phyloP scores from a whole-genome alignment of 192 early-diverging fungal genomes.

The Mortierella alpina region DNA sequence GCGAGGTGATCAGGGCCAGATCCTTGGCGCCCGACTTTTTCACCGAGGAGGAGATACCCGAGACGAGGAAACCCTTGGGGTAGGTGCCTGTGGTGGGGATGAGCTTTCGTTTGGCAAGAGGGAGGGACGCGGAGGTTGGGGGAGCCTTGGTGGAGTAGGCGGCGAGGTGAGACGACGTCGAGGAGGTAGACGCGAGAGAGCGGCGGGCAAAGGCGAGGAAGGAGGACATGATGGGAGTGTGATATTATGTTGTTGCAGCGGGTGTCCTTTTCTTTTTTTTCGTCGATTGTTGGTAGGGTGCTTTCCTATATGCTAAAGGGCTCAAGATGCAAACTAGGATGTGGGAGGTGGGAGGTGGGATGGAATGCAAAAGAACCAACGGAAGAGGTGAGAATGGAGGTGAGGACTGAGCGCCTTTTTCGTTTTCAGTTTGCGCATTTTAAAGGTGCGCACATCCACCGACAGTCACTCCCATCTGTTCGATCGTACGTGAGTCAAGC shows the following conservation, averaged over 20 bases:
- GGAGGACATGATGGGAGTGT: background rate
- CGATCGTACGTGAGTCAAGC: no score
- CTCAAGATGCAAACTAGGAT: no score
- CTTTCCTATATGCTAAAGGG: no score
- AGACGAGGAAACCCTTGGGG: slow-evolving; percentile 85
- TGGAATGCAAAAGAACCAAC: no score
- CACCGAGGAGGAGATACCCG: slow-evolving; percentile 79
- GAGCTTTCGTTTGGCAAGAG: slow-evolving; percentile 66
- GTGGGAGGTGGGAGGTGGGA: no score
- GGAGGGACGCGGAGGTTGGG: slow-evolving; percentile 27
- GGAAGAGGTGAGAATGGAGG: no score
- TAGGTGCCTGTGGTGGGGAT: slow-evolving; percentile 84
- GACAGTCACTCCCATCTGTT: no score
- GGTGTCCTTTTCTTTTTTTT: background rate
- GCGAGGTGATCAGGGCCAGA: slow-evolving; percentile 81
- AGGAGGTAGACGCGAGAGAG: background rate
- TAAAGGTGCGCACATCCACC: no score
- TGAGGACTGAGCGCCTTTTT: no score
- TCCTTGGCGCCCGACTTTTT: slow-evolving; percentile 87
- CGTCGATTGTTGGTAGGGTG: background rate
- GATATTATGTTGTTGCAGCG: no score
- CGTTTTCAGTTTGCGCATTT: no score
- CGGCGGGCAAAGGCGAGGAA: slow-evolving; percentile 24
- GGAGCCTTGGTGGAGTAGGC: slow-evolving; percentile 50
- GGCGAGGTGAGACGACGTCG: slow-evolving; percentile 4